Base-by-base conservation (phyloP, 2,329 filamentous ascomycete species). In the Monosporascus sp. region DNA sequence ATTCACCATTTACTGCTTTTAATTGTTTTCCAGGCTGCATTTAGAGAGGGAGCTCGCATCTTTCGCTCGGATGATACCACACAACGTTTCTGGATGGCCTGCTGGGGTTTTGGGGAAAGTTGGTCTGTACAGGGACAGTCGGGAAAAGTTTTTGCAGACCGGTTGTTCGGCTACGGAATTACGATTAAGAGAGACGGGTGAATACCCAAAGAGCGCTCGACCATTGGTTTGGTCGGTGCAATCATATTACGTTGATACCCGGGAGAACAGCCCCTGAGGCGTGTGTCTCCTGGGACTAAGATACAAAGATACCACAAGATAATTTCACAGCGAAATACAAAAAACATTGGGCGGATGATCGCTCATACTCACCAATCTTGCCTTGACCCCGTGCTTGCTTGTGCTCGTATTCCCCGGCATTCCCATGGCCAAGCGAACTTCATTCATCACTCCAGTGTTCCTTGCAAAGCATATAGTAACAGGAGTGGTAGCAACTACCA, bases 61-160 rank as follows among this genome's bases (percentile, higher is more conserved):
- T 66, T 64, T 67, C 63, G 62, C 60, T 67, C 64, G 65, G 64
- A 67, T 66, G 65, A 67, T 68, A 68, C 66, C 66, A 66, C 66
- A 66, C 51, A 52, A 53, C 54, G 48, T 58, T 60, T 57, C 22
- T 46, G 22, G 14, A 46, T 31, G 14, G 25, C 14, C 17, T 46
- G 57, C 39, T 35, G 31, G 14, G 54, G 31, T 27, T 27, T 60
- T 57, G 54, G 55, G 57, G 57, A 55, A 57, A 54, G 49, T 53
- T 52, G 41, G 22, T 50, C 48, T 56, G 52, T 57, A 62, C 54
- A 60, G 54, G 62, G 60, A 56, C 56, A 48, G 53, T 51, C 45
- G 50, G 51, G 57, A 55, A 56, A 53, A 55, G 55, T 54, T 54
- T 52, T 53, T 58, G 48, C 50, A 56, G 50, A 55, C 54, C 56